A percentile compares a stretch with the other conserved stretches of the same genome.
Evolutionary conservation across 345 rosid genomes (phyloP).

Genomic region (Pistacia integerrima): DNA sequence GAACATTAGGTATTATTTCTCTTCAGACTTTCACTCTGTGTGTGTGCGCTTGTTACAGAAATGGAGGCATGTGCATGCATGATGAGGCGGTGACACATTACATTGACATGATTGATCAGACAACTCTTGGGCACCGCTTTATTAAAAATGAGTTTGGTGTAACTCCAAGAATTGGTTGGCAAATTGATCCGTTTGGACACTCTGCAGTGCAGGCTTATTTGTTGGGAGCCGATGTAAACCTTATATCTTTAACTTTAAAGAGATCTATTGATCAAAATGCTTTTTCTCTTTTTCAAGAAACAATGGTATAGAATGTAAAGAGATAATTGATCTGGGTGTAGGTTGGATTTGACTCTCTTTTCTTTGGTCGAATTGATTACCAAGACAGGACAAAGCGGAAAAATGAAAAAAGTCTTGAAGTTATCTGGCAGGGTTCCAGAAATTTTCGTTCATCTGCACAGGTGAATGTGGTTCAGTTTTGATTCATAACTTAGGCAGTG

Average conservation of each 20-base stretch:
- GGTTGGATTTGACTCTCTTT: conserved; percentile 94
- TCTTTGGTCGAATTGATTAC: conserved; percentile 93
- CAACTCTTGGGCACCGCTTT: conserved; percentile 88
- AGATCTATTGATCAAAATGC: neutral
- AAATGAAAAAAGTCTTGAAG: conserved; percentile 89
- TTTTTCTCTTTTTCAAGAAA: conserved; percentile 10
- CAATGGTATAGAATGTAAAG: conserved; percentile 9
- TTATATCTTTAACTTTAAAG: conserved; percentile 9
- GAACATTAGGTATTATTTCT: neutral
- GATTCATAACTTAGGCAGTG: neutral
- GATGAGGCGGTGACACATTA: conserved; percentile 94
- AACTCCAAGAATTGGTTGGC: conserved; percentile 99
- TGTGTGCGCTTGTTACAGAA: conserved; percentile 49
- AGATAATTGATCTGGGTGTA: conserved; percentile 36
- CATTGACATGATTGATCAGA: conserved; percentile 98
- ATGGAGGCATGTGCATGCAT: conserved; percentile 99
- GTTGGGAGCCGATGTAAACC: conserved; percentile 82
- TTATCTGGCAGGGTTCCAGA: conserved; percentile 89
- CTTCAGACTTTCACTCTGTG: conserved; percentile 3
- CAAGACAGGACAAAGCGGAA: conserved; percentile 88
- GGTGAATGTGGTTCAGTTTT: conserved; percentile 38
- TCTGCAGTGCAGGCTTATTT: conserved; percentile 97
- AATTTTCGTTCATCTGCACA: conserved; percentile 87
- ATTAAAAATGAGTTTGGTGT: conserved; percentile 75
- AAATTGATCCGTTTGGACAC: conserved; percentile 99